A percentile compares a stretch with the other conserved stretches of the same genome.
These are phyloP conservation scores for Pseudocercospora macadamiae DNA, from an alignment of 2,329 filamentous ascomycete genomes.

Conservation along the genomic window DNA sequence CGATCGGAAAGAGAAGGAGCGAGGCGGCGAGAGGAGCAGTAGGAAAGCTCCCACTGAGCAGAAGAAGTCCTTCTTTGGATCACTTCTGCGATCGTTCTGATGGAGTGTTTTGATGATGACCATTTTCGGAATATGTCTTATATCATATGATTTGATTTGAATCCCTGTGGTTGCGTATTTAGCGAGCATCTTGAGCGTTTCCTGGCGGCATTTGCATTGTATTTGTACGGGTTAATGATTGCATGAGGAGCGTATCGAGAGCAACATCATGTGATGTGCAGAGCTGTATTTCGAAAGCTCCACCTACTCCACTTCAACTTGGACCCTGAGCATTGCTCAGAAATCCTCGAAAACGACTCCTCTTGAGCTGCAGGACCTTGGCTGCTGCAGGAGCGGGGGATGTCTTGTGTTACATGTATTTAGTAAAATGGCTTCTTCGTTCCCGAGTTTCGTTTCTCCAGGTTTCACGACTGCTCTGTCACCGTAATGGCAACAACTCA, in stretches of 20 bases:
- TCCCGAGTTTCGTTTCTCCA: not conserved
- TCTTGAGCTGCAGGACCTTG: not conserved
- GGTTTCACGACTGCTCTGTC: no score
- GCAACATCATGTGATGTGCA: no score
- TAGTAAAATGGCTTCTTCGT: not conserved
- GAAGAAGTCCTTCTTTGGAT: conserved; percentile 20
- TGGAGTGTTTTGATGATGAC: not conserved
- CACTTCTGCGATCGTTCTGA: conserved; percentile 15
- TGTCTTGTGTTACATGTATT: not conserved
- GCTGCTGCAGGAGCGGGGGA: not conserved
- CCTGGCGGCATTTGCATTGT: not conserved
- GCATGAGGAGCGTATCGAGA: no score
- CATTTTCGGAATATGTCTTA: not conserved
- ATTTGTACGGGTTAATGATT: not conserved
- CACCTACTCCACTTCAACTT: no score
- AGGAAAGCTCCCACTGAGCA: conserved; percentile 15
- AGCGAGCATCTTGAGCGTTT: not conserved
- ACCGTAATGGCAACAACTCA: not conserved
- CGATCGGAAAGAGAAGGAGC: conserved; percentile 9
- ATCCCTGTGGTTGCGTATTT: not conserved
- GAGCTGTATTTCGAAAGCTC: no score
- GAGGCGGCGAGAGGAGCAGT: conserved; percentile 16
- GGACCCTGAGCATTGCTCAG: no score
- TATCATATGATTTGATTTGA: not conserved
- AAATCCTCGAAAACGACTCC: no score